Base-by-base conservation (phyloP, 805 yeast species). In the Ogataea saltuana region DNA sequence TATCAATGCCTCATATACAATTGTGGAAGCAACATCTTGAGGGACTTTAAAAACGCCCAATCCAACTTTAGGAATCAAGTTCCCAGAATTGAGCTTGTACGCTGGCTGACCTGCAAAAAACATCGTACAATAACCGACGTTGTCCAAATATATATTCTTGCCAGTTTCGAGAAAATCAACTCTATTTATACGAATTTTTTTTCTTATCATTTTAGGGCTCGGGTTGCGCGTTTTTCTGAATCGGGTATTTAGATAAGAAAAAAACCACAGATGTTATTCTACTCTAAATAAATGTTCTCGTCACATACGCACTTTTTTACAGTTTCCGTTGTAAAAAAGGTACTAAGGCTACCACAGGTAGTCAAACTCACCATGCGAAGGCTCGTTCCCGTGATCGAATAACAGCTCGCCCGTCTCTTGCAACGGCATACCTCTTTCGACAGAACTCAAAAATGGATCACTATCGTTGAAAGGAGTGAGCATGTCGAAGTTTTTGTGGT, bases 1-100 rank as follows among this genome's bases (percentile, higher is more conserved):
- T 28, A 70, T 64, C 48, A 85, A 69, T 1, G 91, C 91, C 27
- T 70, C 60, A 54, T 75, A 71, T 0, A 81, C 83, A 20, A 80
- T 59, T 0, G 68, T 64, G 2, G 62, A 46, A 1, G 83, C 69
- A 8, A 65, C 65, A 0, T 53, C 54, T 1, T 58, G 48, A 3
- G 78, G 69, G 6, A 78, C 52, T 25, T 65, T 55, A 63, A 74
- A 81, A 4, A 78, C 72, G 0, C 87, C 87, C 11, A 73, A 67
- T 0, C 79, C 87, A 17, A 81, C 64, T 2, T 71, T 70, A 3
- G 88, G 87, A 35, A 82, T 79, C 16, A 61, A 56, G 38, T 60
- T 54, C 2, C 84, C 85, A 34, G 79, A 76, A 54, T 69, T 71
- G 45, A 80, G 68, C 38, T 63, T 73, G 32, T 45, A 42, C 7